Percentiles rank a stretch among this genome's conserved stretches.
These are phyloP conservation scores for Psophocarpus tetragonolobus DNA, from an alignment of 306 rosid genomes.

Conservation along the genomic window DNA sequence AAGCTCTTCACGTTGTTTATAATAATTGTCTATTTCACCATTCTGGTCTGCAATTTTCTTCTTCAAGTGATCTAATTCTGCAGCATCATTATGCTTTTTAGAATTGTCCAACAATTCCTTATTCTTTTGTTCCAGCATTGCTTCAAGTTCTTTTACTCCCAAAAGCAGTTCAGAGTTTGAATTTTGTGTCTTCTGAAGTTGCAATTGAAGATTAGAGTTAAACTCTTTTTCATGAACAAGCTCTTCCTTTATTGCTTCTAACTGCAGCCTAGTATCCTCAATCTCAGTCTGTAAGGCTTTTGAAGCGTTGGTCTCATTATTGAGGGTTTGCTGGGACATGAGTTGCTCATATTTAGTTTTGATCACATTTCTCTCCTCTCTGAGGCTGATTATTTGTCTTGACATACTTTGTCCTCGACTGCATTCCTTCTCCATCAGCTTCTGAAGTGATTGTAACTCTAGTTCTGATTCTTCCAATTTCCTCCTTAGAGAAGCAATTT, in stretches of 20 bases:
- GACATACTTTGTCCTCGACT: slow-evolving; percentile 3
- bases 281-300: background rate
- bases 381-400: slow-evolving; percentile 1
- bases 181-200: slow-evolving; percentile 1
- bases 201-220: background rate
- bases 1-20: slow-evolving; percentile 60
- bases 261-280: background rate
- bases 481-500: slow-evolving; percentile 2
- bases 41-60: background rate
- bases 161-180: slow-evolving; percentile 9
- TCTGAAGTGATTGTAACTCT: slow-evolving; percentile 4
- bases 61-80: background rate
- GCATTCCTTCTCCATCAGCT: background rate
- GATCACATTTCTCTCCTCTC: background rate
- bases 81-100: background rate
- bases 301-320: background rate
- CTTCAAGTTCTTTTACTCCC: background rate
- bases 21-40: slow-evolving; percentile 55
- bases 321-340: background rate
- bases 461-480: background rate
- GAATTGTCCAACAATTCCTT: background rate
- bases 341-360: slow-evolving; percentile 8
- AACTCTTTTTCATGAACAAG: background rate
- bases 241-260: slow-evolving; percentile 8
- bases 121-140: background rate